Percentiles rank a stretch among this genome's conserved stretches.
Conservation (phyloP, 352 stramenopile species). For the Globisporangium paroecandrum region DNA sequence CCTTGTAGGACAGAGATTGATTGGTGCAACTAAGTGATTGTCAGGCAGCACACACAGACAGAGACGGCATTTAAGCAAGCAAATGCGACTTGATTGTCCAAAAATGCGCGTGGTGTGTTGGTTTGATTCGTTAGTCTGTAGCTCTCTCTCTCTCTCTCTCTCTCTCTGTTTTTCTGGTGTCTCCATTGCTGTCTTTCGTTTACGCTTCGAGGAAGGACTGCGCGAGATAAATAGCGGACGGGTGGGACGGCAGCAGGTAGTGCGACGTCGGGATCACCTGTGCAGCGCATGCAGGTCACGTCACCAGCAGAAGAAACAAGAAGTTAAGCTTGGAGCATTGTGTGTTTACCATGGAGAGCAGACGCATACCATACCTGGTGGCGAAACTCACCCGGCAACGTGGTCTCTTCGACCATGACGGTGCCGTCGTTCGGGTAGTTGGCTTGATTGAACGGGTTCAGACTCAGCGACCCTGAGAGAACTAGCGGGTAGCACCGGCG, state of each 20-base stretch:
- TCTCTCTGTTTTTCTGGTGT: background rate
- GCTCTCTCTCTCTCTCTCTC: too few species aligned
- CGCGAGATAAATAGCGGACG: constrained; percentile 41
- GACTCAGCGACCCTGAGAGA: constrained; percentile 54
- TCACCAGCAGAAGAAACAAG: background rate
- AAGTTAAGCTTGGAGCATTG: background rate
- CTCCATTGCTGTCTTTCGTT: constrained; percentile 8
- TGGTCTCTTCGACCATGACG: constrained; percentile 62
- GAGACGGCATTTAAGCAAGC: background rate
- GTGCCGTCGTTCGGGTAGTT: constrained; percentile 72
- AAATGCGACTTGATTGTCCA: background rate
- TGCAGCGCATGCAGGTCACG: background rate
- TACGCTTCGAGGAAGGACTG: constrained; percentile 48
- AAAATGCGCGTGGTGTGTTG: constrained; percentile 20
- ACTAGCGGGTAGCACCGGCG: constrained; percentile 57
- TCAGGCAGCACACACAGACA: background rate
- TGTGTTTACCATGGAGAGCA: background rate
- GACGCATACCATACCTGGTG: constrained; percentile 34
- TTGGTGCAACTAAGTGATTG: background rate
- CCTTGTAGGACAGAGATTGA: background rate
- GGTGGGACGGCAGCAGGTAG: constrained; percentile 58
- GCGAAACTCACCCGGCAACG: constrained; percentile 63
- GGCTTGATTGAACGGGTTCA: constrained; percentile 74
- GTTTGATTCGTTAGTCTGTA: background rate
- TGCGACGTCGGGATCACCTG: constrained; percentile 53